These are phyloP conservation scores for Dothideomycetes sp. DNA, from an alignment of 2,329 filamentous ascomycete genomes.

Conservation along the genomic window DNA sequence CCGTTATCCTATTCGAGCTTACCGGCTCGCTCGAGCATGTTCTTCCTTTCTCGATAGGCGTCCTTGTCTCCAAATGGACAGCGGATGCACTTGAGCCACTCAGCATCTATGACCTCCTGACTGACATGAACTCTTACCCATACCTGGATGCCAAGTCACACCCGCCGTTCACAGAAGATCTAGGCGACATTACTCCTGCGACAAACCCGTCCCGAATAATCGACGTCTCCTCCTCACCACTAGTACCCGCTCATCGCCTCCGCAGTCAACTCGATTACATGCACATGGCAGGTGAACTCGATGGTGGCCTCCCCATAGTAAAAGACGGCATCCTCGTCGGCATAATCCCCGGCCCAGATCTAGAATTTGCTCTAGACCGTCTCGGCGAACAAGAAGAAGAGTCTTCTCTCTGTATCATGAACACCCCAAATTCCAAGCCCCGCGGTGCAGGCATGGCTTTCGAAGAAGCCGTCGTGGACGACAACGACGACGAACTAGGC, in stretches of 20 bases:
- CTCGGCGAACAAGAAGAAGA: conserved; percentile 56
- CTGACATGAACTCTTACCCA: conserved; percentile 94
- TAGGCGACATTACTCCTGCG: conserved; percentile 75
- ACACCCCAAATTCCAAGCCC: conserved; percentile 42
- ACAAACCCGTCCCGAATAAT: conserved; percentile 69
- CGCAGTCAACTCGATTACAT: conserved; percentile 71
- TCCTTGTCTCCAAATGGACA: conserved; percentile 96
- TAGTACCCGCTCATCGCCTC: conserved; percentile 66
- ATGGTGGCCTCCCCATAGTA: conserved; percentile 82
- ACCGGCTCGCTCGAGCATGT: conserved; percentile 94
- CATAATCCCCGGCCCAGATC: conserved; percentile 83
- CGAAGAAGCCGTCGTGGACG: conserved; percentile 9
- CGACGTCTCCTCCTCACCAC: conserved; percentile 72
- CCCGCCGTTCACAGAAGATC: conserved; percentile 76
- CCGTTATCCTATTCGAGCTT: conserved; percentile 90
- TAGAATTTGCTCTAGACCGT: conserved; percentile 84
- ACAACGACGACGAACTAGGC: conserved; percentile 38
- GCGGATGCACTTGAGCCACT: conserved; percentile 88
- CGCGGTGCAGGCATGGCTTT: conserved; percentile 16
- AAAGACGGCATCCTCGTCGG: conserved; percentile 72
- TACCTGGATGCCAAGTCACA: conserved; percentile 96
- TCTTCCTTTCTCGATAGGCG: conserved; percentile 81
- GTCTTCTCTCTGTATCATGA: conserved; percentile 71
- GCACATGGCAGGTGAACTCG: conserved; percentile 77
- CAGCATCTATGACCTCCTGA: conserved; percentile 91